phyloP scores from a whole-genome alignment of 352 stramenopile genomes.

The Pythium pyrilobum region DNA sequence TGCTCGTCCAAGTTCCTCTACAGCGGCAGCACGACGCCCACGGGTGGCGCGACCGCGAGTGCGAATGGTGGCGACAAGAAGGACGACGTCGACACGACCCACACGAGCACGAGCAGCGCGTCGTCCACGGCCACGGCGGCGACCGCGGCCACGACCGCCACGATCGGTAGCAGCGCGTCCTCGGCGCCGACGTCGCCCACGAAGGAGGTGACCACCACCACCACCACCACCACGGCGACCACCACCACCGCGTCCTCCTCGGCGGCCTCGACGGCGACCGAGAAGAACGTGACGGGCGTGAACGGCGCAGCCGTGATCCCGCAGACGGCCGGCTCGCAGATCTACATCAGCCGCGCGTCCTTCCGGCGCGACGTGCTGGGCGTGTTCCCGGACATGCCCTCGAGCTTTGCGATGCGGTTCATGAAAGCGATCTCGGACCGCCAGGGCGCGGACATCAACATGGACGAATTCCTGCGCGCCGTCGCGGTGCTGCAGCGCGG shows the following conservation, averaged over 20 bases:
- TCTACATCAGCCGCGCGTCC: slow-evolving; percentile 75
- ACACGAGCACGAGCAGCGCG: background rate
- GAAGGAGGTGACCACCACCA: slow-evolving; percentile 23
- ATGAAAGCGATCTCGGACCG: slow-evolving; percentile 86
- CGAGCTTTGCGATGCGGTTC: slow-evolving; percentile 85
- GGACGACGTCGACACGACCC: slow-evolving; percentile 4
- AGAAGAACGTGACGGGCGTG: slow-evolving; percentile 33
- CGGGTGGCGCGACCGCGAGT: background rate
- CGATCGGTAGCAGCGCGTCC: background rate
- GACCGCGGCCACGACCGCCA: background rate
- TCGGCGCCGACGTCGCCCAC: slow-evolving; percentile 34
- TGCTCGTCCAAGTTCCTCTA: slow-evolving; percentile 85
- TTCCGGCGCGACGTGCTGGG: slow-evolving; percentile 84
- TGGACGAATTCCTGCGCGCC: slow-evolving; percentile 83
- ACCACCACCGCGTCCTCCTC: slow-evolving; percentile 14
- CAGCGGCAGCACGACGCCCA: slow-evolving; percentile 34
- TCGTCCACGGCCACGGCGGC: background rate
- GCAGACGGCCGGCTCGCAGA: slow-evolving; percentile 70
- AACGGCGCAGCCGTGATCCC: slow-evolving; percentile 35
- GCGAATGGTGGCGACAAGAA: slow-evolving; percentile 16
- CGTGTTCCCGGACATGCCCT: slow-evolving; percentile 87
- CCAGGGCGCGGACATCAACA: slow-evolving; percentile 80
- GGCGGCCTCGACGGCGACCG: slow-evolving; percentile 11
- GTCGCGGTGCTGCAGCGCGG: slow-evolving; percentile 73
- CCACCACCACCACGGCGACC: slow-evolving; percentile 6